A percentile compares a stretch with the other conserved stretches of the same genome.
Conservation (phyloP, 2,329 filamentous ascomycete species). For the Microascus cirrosus region DNA sequence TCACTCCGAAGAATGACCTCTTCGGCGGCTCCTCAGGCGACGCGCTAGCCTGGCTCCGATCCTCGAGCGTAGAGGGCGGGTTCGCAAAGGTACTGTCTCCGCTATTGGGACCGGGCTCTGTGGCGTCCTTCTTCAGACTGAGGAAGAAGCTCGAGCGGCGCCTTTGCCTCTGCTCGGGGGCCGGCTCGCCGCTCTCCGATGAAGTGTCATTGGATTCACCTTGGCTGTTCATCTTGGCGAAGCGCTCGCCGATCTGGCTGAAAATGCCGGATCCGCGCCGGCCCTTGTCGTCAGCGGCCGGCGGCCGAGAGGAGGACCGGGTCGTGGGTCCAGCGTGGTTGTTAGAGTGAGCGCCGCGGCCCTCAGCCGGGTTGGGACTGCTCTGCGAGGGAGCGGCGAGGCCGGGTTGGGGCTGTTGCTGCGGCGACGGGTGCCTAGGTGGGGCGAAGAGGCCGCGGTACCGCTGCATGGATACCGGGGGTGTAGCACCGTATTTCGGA, state of each 20-base stretch:
- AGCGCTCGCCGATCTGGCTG: conserved; percentile 1
- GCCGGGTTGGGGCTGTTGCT: not conserved
- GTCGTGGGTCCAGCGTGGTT: not conserved
- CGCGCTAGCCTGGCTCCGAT: not conserved
- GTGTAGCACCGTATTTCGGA: not conserved
- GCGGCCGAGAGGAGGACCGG: not conserved
- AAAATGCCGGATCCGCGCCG: conserved; percentile 2
- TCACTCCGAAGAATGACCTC: conserved; percentile 22
- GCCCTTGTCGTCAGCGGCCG: not conserved
- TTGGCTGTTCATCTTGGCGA: not conserved
- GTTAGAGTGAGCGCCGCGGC: not conserved
- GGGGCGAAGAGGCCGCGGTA: conserved; percentile 34
- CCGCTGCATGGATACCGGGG: conserved; percentile 38
- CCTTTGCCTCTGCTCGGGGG: conserved; percentile 15
- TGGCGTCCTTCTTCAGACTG: conserved; percentile 9
- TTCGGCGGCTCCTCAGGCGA: conserved; percentile 16
- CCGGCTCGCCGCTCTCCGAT: conserved; percentile 11
- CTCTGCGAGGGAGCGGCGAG: not conserved
- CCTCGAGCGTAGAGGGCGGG: not conserved
- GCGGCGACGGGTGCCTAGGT: conserved; percentile 8
- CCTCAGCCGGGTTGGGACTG: not conserved
- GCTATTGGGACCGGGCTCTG: not conserved
- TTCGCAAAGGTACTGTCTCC: conserved; percentile 1
- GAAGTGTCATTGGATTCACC: not conserved
- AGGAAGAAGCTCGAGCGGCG: conserved; percentile 27